Percentiles rank a stretch among this genome's conserved stretches.
Conservation (phyloP, 345 rosid species). For the Streptanthus diversifolius region DNA sequence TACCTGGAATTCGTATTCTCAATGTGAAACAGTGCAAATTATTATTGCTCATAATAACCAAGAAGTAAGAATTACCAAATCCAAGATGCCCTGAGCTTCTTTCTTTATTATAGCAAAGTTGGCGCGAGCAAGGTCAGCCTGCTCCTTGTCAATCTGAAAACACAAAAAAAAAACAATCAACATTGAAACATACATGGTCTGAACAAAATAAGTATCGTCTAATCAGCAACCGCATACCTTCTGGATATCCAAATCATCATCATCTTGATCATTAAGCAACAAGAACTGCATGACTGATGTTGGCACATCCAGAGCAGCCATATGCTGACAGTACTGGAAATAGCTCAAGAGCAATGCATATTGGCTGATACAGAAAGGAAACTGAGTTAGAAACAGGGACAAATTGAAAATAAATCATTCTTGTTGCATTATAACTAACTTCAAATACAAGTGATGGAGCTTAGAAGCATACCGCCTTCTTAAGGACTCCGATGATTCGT, state of each 20-base stretch:
- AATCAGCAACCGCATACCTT: slow-evolving; percentile 43
- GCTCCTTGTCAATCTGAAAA: slow-evolving; percentile 81
- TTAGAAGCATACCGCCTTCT: slow-evolving; percentile 73
- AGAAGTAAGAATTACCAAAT: slow-evolving; percentile 52
- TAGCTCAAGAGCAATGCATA: slow-evolving; percentile 90
- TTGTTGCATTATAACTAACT: background rate
- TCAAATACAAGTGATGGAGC: slow-evolving; percentile 12
- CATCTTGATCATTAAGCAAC: slow-evolving; percentile 74
- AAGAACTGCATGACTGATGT: slow-evolving; percentile 67
- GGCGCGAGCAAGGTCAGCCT: slow-evolving; percentile 75
- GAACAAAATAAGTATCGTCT: background rate
- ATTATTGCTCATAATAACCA: background rate
- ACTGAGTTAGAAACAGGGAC: slow-evolving; percentile 7
- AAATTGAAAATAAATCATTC: background rate
- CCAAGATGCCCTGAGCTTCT: slow-evolving; percentile 85
- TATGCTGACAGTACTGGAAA: slow-evolving; percentile 91
- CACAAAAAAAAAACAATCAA: background rate
- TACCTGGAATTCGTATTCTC: slow-evolving; percentile 47
- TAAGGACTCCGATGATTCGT: slow-evolving; percentile 90
- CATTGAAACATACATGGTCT: background rate
- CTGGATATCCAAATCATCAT: slow-evolving; percentile 81
- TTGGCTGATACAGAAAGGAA: slow-evolving; percentile 50
- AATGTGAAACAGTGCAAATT: slow-evolving; percentile 7
- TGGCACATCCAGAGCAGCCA: slow-evolving; percentile 82
- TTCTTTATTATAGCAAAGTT: slow-evolving; percentile 76